Evolutionary conservation across 805 yeast genomes (phyloP).

Genomic region (Cyberlindnera euphorbiiphila): DNA sequence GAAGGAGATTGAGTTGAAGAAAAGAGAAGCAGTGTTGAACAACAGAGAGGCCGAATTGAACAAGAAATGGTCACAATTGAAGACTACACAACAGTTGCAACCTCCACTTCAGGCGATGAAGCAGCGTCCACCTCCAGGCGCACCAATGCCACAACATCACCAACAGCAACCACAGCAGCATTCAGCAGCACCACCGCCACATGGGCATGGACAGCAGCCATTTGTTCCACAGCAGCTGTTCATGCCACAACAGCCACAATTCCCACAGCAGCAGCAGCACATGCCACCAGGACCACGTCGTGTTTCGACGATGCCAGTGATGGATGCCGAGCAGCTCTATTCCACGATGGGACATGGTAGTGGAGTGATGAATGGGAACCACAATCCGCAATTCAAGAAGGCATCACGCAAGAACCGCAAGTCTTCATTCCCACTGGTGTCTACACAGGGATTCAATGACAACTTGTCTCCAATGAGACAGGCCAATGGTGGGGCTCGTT

Average conservation of each 20-base stretch:
- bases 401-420: constrained; percentile 45
- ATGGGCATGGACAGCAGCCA: constrained; percentile 5
- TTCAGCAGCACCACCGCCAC: constrained; percentile 3
- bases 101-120: constrained; percentile 12
- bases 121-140: constrained; percentile 9
- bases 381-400: constrained; percentile 28
- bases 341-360: constrained; percentile 15
- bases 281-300: constrained; percentile 27
- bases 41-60: constrained; percentile 27
- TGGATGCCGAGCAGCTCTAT: constrained; percentile 16
- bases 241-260: constrained; percentile 17
- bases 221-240: constrained; percentile 5
- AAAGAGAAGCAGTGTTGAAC: constrained; percentile 24
- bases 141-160: constrained; percentile 5
- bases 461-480: constrained; percentile 3
- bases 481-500: constrained; percentile 8
- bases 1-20: constrained; percentile 27
- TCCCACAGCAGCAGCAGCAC: constrained; percentile 15
- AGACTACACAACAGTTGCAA: constrained; percentile 16
- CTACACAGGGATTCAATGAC: constrained; percentile 5
- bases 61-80: constrained; percentile 21
- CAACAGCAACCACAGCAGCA: constrained; percentile 4
- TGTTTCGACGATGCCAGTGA: constrained; percentile 24
- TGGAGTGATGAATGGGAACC: constrained; percentile 11
- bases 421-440: constrained; percentile 31